Percentiles rank a stretch among this genome's conserved stretches.
Conservation (phyloP, 2,329 filamentous ascomycete species). For the Epichloe gansuensis region DNA sequence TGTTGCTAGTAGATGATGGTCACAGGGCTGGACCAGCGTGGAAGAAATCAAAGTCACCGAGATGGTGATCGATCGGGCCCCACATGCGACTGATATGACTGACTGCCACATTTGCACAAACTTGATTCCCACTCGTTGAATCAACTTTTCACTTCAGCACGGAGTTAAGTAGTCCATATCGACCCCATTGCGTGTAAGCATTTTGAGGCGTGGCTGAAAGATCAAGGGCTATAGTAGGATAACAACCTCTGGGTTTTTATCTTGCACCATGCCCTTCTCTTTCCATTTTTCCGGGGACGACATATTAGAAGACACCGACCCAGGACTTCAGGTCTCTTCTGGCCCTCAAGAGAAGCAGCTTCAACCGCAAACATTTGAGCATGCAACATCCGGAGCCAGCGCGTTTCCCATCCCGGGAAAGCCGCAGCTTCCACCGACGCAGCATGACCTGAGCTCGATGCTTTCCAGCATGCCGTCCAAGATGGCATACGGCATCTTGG, state of each 20-base stretch:
- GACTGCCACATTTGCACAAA: background rate
- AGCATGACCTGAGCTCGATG: slow-evolving; percentile 37
- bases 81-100: no score
- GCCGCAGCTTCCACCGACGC: slow-evolving; percentile 41
- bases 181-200: background rate
- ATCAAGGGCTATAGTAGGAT: background rate
- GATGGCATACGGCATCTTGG: slow-evolving; percentile 53
- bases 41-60: background rate
- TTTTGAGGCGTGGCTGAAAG: background rate
- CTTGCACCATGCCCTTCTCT: slow-evolving; percentile 35
- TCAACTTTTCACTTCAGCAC: background rate
- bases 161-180: background rate
- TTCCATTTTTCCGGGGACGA: slow-evolving; percentile 53
- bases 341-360: slow-evolving; percentile 7
- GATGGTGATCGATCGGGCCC: no score
- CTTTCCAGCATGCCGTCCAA: slow-evolving; percentile 56
- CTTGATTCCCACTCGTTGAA: background rate
- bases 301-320: slow-evolving; percentile 33
- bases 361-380: slow-evolving; percentile 8
- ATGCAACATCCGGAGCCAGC: slow-evolving; percentile 18
- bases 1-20: no score
- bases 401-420: slow-evolving; percentile 52
- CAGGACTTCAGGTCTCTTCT: slow-evolving; percentile 2
- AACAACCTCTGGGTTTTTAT: no score
- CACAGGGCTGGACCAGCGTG: background rate